Evolutionary conservation across 2,329 filamentous ascomycete species (phyloP).

Genomic region (Gnomoniopsis sp.): DNA sequence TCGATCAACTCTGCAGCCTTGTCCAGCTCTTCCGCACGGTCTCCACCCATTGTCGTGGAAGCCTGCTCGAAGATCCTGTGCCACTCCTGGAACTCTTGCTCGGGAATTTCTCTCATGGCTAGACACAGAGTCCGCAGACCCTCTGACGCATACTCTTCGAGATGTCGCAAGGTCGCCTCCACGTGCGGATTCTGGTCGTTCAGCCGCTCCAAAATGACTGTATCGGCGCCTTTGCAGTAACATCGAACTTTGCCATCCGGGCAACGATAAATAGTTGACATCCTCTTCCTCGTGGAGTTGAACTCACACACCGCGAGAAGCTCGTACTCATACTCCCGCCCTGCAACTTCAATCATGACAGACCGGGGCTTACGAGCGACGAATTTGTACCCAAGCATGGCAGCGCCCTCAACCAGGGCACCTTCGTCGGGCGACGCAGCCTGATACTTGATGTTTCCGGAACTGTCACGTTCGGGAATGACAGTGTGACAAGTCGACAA

Average conservation of each 20-base stretch:
- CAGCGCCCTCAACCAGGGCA: constrained; percentile 89
- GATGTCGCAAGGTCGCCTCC: constrained; percentile 84
- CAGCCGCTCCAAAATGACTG: constrained; percentile 90
- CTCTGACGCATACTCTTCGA: constrained; percentile 98
- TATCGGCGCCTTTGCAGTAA: constrained; percentile 96
- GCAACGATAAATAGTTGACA: constrained; percentile 96
- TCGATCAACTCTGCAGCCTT: constrained; percentile 97
- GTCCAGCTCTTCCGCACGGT: constrained; percentile 89
- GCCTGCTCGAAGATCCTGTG: constrained; percentile 81
- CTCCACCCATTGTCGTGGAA: constrained; percentile 85
- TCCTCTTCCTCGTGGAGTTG: constrained; percentile 94
- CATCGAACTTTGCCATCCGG: constrained; percentile 92
- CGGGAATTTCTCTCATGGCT: constrained; percentile 88
- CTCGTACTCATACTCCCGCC: constrained; percentile 76
- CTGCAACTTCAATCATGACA: constrained; percentile 77
- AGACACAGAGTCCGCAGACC: constrained; percentile 92
- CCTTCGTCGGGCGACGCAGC: constrained; percentile 96
- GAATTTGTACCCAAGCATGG: constrained; percentile 83
- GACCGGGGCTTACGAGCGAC: constrained; percentile 83
- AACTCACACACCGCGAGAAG: constrained; percentile 97
- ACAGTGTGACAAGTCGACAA: constrained; percentile 94
- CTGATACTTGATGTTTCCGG: constrained; percentile 89
- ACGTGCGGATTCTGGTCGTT: constrained; percentile 80
- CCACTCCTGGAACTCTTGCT: constrained; percentile 88
- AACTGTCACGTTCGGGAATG: constrained; percentile 81